Percentiles rank a stretch among this genome's conserved stretches.
Conservation (phyloP, 257 asterid species). For the Oldenlandia corymbosa region DNA sequence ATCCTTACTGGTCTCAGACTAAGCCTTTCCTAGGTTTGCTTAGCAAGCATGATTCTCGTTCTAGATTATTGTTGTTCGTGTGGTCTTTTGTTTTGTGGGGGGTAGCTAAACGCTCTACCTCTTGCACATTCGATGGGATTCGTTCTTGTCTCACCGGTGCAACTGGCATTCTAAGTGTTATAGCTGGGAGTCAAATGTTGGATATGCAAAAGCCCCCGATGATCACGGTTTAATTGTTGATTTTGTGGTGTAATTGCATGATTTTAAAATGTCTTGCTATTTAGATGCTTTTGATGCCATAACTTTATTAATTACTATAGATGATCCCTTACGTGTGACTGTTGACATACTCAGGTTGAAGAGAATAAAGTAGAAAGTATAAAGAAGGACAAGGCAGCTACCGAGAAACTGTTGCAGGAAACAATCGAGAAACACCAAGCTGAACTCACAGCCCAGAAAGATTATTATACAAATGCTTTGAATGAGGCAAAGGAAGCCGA, state of each 20-base stretch:
- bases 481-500: conserved; percentile 92
- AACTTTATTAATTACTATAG: background rate
- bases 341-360: conserved; percentile 57
- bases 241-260: background rate
- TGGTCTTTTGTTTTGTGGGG: background rate
- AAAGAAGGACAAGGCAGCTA: conserved; percentile 81
- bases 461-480: conserved; percentile 77
- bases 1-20: background rate
- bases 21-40: background rate
- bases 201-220: background rate
- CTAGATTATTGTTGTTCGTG: background rate
- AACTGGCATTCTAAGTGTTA: background rate
- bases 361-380: conserved; percentile 94
- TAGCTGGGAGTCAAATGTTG: background rate
- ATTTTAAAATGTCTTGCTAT: background rate
- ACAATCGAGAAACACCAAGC: conserved; percentile 91
- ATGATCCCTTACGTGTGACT: conserved; percentile 7
- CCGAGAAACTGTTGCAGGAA: conserved; percentile 90
- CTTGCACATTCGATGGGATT: background rate
- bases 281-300: conserved; percentile 10
- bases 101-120: background rate
- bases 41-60: background rate
- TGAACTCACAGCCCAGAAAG: conserved; percentile 83
- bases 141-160: background rate
- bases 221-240: background rate